Evolutionary conservation across 495 filamentous ascomycete genomes (phyloP), one percentile per base, ranked within the genome.

Genomic region (Bacidia gigantensis): DNA sequence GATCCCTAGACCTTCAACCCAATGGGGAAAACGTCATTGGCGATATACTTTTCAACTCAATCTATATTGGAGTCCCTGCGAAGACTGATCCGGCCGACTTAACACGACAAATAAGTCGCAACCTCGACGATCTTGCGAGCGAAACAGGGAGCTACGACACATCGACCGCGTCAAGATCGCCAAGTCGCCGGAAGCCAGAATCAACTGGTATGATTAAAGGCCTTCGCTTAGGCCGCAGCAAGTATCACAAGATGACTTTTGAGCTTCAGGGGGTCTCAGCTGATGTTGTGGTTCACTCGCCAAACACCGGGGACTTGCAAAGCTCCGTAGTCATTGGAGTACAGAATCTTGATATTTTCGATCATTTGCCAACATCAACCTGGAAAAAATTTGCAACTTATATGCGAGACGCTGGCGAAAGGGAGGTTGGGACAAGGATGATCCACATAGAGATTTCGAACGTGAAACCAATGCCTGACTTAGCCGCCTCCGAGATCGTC

Each of bases 341-440:
- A 11, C 72, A 75, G 32, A 84, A 97, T 50, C 66, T 96, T 10
- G 89, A 95, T 52, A 81, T 99, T 22, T 93, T 92, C 56, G 93
- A 99, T 65, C 87, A 95, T 62, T 77, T 97, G 0, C 85, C 89
- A 1, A 92, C 88, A 0, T 97, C 92, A 9, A 97, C 90, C 1
- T 99, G 93, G 93, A 92, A 86, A 66, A 97, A 95, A 61, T 97
- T 99, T 64, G 84, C 86, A 35, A 96, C 87, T 0, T 95, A 93
- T 60, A 87, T 94, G 72, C 78, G 81, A 42, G 88, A 95, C 64
- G 83, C 80, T 5, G 87, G 86, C 7, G 80, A 86, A 54, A 78
- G 90, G 21, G 86, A 96, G 67, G 85, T 81, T 60, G 81, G 82
- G 14, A 84, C 80, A 2, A 85, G 80, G 62, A 95, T 96, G 89